Base-by-base conservation (phyloP, 1,284 basidiomycete species). In the Earliella scabrosa region DNA sequence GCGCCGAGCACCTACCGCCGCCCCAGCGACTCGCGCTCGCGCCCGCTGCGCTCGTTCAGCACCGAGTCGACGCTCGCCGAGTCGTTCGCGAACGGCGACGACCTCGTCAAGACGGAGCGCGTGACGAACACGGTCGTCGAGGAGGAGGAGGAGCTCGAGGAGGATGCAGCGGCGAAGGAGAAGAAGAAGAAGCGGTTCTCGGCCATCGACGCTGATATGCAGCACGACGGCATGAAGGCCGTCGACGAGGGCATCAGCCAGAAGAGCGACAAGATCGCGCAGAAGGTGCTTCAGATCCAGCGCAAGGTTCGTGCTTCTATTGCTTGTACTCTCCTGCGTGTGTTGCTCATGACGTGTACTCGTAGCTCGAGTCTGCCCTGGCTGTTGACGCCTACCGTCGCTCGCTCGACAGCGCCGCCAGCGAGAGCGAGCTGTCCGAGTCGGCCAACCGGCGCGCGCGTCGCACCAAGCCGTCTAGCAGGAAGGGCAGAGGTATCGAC, bases 181-280 rank as follows among this genome's bases (percentile, higher is more conserved):
- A 65, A 72, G 49, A 83, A 80, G 72, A 87, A 83, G 78, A 90
- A 91, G 69, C 79, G 90, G 16, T 92, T 92, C 73, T 91, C 89
- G 3, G 86, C 83, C 7, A 79, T 82, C 6, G 80, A 82, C 35
- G 73, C 76, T 29, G 87, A 88, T 57, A 60, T 74, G 23, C 78
- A 80, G 45, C 86, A 89, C 63, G 90, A 92, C 67, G 86, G 86
- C 23, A 90, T 93, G 87, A 81, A 76, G 53, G 90, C 90, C 23
- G 88, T 93, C 14, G 90, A 93, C 63, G 88, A 90, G 68, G 88
- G 89, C 21, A 93, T 93, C 70, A 89, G 83, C 62, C 80, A 87
- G 68, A 87, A 87, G 70, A 93, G 88, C 65, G 91, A 93, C 63
- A 87, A 82, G 65, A 93, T 93, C 60, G 88, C 91, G 31, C 85